Evolutionary conservation across 2,329 filamentous ascomycete species (phyloP).

Genomic region (Calonectria multiphialidica): DNA sequence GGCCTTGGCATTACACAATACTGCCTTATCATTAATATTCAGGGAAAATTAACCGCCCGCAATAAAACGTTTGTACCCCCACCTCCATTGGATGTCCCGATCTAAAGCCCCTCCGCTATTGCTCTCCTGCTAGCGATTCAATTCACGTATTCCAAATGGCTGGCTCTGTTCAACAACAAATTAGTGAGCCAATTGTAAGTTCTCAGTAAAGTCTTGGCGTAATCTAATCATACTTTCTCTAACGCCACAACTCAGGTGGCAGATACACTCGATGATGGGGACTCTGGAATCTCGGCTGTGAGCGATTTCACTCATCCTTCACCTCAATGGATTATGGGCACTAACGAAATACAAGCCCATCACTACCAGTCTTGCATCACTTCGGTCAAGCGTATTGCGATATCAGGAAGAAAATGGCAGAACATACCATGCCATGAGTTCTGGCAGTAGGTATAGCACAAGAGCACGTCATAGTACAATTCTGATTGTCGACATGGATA

Average conservation of each 20-base stretch:
- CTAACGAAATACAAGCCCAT: not conserved
- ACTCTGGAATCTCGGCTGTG: constrained; percentile 10
- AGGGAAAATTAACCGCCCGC: not conserved
- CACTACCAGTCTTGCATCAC: not conserved
- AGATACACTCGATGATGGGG: not conserved
- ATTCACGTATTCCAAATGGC: not conserved
- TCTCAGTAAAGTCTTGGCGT: not conserved
- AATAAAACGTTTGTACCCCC: not conserved
- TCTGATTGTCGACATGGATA: not conserved
- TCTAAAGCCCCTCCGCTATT: not conserved
- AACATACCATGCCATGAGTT: constrained; percentile 16
- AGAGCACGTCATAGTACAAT: not conserved
- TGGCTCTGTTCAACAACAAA: not conserved
- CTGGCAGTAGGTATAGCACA: not conserved
- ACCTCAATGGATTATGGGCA: too few species aligned
- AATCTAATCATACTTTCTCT: not conserved
- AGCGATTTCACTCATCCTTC: not conserved
- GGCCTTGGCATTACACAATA: not conserved
- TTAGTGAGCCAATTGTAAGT: not conserved
- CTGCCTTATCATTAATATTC: not conserved
- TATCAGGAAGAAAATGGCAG: constrained; percentile 18
- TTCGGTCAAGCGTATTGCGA: constrained; percentile 9
- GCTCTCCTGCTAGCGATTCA: not conserved
- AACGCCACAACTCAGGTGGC: not conserved
- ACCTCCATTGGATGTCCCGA: not conserved